Conservation (phyloP, 1,284 basidiomycete species). For the Takashimella koratensis region DNA sequence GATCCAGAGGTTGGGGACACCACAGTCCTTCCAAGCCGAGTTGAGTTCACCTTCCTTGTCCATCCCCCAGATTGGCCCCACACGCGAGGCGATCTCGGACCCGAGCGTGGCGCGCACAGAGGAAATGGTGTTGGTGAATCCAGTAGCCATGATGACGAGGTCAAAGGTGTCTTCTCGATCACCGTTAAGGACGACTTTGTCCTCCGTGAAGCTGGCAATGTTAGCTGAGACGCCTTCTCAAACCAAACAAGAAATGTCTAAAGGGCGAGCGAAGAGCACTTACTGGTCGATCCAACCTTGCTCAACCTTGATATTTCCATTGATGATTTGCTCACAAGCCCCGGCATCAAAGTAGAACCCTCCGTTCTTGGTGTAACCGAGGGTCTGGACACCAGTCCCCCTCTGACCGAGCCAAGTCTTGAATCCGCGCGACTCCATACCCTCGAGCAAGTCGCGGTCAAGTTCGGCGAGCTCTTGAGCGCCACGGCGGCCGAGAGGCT, state of each 20-base stretch:
- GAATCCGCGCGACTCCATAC: slow-evolving; percentile 56
- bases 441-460: slow-evolving; percentile 53
- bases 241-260: no score
- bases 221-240: no score
- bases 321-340: slow-evolving; percentile 34
- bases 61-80: slow-evolving; percentile 58
- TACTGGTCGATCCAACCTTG: slow-evolving; percentile 29
- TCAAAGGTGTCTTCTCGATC: slow-evolving; percentile 57
- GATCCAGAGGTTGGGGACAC: slow-evolving; percentile 57
- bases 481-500: slow-evolving; percentile 24
- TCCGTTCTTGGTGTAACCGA: slow-evolving; percentile 27
- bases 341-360: slow-evolving; percentile 42
- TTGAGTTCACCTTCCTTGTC: slow-evolving; percentile 60
- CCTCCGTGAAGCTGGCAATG: slow-evolving; percentile 20
- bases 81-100: slow-evolving; percentile 53
- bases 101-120: slow-evolving; percentile 49
- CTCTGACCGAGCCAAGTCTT: slow-evolving; percentile 28
- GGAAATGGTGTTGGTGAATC: slow-evolving; percentile 49
- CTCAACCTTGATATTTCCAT: slow-evolving; percentile 35
- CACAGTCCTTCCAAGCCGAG: slow-evolving; percentile 54
- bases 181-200: slow-evolving; percentile 24
- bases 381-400: slow-evolving; percentile 16
- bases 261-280: no score
- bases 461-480: slow-evolving; percentile 17
- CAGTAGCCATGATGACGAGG: slow-evolving; percentile 64